Conservation (phyloP, 352 stramenopile species). For the Saprolegnia parasitica region DNA sequence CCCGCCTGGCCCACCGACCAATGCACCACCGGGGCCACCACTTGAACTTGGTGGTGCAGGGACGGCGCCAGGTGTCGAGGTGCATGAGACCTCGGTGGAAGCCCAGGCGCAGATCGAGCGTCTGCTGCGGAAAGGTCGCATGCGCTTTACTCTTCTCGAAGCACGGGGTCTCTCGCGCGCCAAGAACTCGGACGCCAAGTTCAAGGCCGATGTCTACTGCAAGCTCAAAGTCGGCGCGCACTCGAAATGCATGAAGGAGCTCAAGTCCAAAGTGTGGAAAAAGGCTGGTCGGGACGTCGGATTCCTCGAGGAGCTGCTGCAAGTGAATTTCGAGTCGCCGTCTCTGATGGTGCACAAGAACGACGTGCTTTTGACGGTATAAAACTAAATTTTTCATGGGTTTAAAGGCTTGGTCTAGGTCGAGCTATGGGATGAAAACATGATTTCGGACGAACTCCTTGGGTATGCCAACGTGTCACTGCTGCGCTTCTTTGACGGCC, state of each 20-base stretch:
- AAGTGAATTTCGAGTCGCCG: conserved; percentile 81
- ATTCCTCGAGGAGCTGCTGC: conserved; percentile 82
- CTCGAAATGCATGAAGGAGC: conserved; percentile 56
- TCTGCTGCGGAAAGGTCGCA: conserved; percentile 47
- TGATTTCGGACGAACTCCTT: conserved; percentile 82
- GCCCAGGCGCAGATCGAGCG: conserved; percentile 39
- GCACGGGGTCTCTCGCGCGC: conserved; percentile 50
- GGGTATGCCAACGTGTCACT: conserved; percentile 63
- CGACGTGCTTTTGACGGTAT: conserved; percentile 48
- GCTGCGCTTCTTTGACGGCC: conserved; percentile 72
- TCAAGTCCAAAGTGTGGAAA: conserved; percentile 80
- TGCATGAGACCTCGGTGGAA: conserved; percentile 28
- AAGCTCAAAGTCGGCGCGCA: conserved; percentile 73
- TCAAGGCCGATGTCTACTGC: conserved; percentile 76
- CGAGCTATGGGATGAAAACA: conserved; percentile 85
- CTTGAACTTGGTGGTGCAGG: not conserved
- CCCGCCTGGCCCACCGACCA: conserved; percentile 48
- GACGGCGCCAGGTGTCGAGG: not conserved
- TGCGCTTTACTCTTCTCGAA: conserved; percentile 72
- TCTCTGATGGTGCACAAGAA: conserved; percentile 60
- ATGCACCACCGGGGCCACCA: conserved; percentile 33
- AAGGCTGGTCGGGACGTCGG: conserved; percentile 68
- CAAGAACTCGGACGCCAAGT: conserved; percentile 36
- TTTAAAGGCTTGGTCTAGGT: too few relatives aligned
- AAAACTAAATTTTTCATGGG: too few relatives aligned